Percentiles rank a stretch among this genome's conserved stretches.
Evolutionary conservation across 129 eudicot species (phyloP).

Genomic region (Helianthus annuus): DNA sequence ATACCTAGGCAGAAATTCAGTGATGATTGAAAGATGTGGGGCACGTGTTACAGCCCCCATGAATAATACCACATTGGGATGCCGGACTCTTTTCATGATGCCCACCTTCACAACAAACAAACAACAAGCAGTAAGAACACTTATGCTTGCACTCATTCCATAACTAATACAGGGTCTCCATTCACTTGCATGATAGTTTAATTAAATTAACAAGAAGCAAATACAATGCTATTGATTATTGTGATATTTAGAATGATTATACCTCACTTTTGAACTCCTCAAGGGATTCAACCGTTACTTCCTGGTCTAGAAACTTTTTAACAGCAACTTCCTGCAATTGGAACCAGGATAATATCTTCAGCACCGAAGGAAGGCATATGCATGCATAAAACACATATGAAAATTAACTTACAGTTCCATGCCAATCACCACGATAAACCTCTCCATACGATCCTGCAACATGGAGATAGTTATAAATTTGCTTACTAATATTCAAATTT

Average conservation of each 20-base stretch:
- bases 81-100: slow-evolving; percentile 88
- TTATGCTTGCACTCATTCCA: background rate
- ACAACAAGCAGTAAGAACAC: slow-evolving; percentile 17
- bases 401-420: background rate
- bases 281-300: slow-evolving; percentile 71
- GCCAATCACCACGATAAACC: background rate
- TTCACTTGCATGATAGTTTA: background rate
- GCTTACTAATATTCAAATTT: background rate
- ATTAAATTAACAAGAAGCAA: slow-evolving; percentile 1
- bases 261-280: slow-evolving; percentile 92
- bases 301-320: slow-evolving; percentile 86
- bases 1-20: slow-evolving; percentile 97
- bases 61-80: slow-evolving; percentile 93
- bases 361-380: too few species aligned
- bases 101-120: slow-evolving; percentile 60
- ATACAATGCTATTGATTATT: background rate
- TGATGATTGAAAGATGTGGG: slow-evolving; percentile 88
- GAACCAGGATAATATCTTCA: too few species aligned
- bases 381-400: too few species aligned
- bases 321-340: slow-evolving; percentile 87
- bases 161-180: too few species aligned
- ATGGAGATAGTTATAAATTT: background rate
- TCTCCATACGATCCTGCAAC: background rate
- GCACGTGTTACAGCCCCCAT: slow-evolving; percentile 95
- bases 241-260: too few species aligned